phyloP scores from a whole-genome alignment of 1,284 basidiomycete species.

The Laetiporus sulphureus region DNA sequence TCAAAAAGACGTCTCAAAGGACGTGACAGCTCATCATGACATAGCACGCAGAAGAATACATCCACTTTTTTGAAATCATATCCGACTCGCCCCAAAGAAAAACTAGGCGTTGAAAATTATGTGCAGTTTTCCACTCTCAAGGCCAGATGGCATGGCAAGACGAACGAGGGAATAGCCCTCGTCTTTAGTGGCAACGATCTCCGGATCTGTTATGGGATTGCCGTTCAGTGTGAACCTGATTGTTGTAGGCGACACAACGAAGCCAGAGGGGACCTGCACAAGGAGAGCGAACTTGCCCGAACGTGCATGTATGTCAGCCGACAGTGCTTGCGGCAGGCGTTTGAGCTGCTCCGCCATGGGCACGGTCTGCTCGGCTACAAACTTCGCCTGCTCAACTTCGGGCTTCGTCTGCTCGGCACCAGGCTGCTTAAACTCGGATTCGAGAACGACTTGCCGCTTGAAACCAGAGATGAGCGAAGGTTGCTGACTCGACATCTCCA shows the following conservation, averaged over 20 bases:
- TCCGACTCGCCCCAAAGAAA: too few relatives aligned
- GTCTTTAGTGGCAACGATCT: background rate
- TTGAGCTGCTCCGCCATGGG: background rate
- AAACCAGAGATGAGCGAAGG: too few relatives aligned
- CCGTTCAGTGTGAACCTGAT: constrained; percentile 1
- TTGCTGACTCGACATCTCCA: too few relatives aligned
- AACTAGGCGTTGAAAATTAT: background rate
- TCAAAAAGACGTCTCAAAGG: too few relatives aligned
- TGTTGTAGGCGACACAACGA: background rate
- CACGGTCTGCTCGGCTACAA: too few relatives aligned
- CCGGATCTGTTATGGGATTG: background rate
- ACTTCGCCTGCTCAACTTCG: too few relatives aligned
- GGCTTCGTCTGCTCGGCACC: too few relatives aligned
- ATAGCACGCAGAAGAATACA: too few relatives aligned
- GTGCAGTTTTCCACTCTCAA: background rate
- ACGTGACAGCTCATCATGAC: too few relatives aligned
- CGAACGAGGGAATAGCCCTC: background rate
- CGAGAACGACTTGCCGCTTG: too few relatives aligned
- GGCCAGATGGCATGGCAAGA: background rate
- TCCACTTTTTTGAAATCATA: too few relatives aligned
- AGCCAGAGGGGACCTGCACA: constrained; percentile 1
- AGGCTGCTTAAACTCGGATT: too few relatives aligned
- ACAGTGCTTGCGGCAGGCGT: background rate
- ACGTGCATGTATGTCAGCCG: constrained; percentile 1
- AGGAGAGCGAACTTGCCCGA: constrained; percentile 1